These are phyloP conservation scores for Tetragonia tetragonoides DNA, from an alignment of 148 eudicot species.

Conservation along the genomic window DNA sequence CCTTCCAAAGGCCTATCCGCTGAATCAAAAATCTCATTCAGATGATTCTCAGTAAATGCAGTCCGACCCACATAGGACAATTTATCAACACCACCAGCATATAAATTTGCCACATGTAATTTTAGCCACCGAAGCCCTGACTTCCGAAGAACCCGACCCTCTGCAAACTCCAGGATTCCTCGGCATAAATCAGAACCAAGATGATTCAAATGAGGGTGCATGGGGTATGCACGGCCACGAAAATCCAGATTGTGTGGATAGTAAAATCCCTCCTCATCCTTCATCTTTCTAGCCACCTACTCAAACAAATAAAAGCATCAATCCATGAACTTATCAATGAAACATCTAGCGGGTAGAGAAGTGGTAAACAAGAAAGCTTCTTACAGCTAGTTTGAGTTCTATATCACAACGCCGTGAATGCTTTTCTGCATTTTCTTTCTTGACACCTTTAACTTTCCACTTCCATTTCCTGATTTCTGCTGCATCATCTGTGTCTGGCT, in stretches of 20 bases:
- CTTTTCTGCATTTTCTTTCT: constrained; percentile 77
- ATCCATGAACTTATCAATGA: background rate
- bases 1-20: constrained; percentile 95
- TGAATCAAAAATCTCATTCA: constrained; percentile 81
- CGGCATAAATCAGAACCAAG: constrained; percentile 95
- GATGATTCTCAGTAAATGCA: constrained; percentile 66
- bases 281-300: constrained; percentile 91
- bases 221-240: constrained; percentile 98
- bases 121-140: constrained; percentile 83
- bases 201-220: constrained; percentile 94
- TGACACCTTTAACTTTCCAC: constrained; percentile 65
- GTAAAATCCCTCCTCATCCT: constrained; percentile 82
- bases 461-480: constrained; percentile 66
- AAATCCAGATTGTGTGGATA: constrained; percentile 95
- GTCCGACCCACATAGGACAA: constrained; percentile 69
- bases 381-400: constrained; percentile 91
- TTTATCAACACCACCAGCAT: constrained; percentile 87
- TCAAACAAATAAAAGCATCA: constrained; percentile 6
- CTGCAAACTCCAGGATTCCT: constrained; percentile 83
- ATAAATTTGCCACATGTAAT: constrained; percentile 78
- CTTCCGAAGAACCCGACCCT: constrained; percentile 76
- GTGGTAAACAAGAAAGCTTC: constrained; percentile 28
- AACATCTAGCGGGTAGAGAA: constrained; percentile 3
- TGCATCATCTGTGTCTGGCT: constrained; percentile 81
- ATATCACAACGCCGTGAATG: constrained; percentile 87